Percentiles rank a stretch among this genome's conserved stretches.
These are phyloP conservation scores for Collybia mongolica DNA, from an alignment of 768 basidiomycete species.

Conservation along the genomic window DNA sequence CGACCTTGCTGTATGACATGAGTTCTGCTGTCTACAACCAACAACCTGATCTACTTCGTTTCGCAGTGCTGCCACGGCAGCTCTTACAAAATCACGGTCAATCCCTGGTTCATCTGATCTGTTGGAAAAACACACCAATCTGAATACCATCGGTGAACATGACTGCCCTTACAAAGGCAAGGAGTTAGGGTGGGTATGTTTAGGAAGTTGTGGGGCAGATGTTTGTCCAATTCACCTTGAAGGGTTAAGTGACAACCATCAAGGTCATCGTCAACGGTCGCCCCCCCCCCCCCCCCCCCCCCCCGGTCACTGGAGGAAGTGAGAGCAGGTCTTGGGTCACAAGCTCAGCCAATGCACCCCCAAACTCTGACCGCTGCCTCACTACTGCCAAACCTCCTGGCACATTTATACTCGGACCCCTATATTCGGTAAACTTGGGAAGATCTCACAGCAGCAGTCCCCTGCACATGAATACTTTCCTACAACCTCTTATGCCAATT, in stretches of 20 bases:
- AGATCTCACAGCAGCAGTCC: neutral
- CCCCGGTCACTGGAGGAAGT: conserved; percentile 40
- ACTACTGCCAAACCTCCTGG: neutral
- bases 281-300: conserved; percentile 43
- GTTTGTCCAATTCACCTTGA: conserved; percentile 17
- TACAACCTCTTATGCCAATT: neutral
- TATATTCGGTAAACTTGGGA: neutral
- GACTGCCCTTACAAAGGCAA: conserved; percentile 44
- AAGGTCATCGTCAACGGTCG: conserved; percentile 47
- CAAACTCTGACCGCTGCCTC: neutral
- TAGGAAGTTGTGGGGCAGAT: conserved; percentile 34
- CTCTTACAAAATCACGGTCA: too few species aligned
- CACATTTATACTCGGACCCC: too few species aligned
- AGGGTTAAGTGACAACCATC: neutral
- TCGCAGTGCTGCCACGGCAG: too few species aligned
- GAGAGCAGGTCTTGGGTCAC: neutral
- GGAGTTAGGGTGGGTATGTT: conserved; percentile 48
- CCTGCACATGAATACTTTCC: neutral
- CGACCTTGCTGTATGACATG: conserved; percentile 38
- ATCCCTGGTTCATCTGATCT: too few species aligned
- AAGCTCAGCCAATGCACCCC: conserved; percentile 1
- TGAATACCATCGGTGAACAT: conserved; percentile 35
- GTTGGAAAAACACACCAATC: neutral
- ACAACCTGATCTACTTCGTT: too few species aligned
- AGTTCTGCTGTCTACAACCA: neutral